These are phyloP conservation scores for Termitomyces sp. DNA, from an alignment of 768 basidiomycete species.

Conservation along the genomic window DNA sequence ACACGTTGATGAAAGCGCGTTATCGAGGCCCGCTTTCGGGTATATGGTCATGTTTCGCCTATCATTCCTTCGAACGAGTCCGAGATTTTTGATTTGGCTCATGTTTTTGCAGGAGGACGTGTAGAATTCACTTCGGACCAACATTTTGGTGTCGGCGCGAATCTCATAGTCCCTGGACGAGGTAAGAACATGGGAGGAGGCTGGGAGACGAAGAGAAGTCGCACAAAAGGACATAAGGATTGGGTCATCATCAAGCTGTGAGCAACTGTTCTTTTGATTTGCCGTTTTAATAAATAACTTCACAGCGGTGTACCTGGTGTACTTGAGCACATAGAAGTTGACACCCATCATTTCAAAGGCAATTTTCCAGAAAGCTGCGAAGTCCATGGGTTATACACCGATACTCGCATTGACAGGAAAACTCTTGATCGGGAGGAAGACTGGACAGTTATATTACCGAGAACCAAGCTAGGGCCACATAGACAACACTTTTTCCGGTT, in stretches of 20 bases:
- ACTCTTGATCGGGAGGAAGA: conserved; percentile 32
- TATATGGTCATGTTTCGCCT: conserved; percentile 75
- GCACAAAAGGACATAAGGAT: conserved; percentile 75
- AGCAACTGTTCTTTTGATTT: conserved; percentile 21
- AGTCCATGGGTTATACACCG: conserved; percentile 51
- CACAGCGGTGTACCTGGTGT: conserved; percentile 66
- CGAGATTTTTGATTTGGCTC: conserved; percentile 75
- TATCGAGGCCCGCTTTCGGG: conserved; percentile 81
- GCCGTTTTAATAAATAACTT: neutral
- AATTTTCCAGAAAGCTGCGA: conserved; percentile 92
- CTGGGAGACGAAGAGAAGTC: conserved; percentile 95
- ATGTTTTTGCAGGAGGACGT: conserved; percentile 84
- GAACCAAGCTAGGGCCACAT: conserved; percentile 83
- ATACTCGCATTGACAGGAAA: conserved; percentile 31
- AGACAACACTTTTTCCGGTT: conserved; percentile 86
- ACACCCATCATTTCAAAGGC: conserved; percentile 93
- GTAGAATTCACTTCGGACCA: conserved; percentile 88
- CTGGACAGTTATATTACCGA: conserved; percentile 74
- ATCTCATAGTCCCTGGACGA: conserved; percentile 87
- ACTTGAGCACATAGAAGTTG: conserved; percentile 79
- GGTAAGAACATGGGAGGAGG: conserved; percentile 97
- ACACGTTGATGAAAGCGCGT: neutral
- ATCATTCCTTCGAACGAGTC: conserved; percentile 45
- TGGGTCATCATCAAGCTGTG: conserved; percentile 90
- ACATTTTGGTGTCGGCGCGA: conserved; percentile 90